Evolutionary conservation across 805 yeast genomes (phyloP).

Genomic region (Myxozyma monticola): DNA sequence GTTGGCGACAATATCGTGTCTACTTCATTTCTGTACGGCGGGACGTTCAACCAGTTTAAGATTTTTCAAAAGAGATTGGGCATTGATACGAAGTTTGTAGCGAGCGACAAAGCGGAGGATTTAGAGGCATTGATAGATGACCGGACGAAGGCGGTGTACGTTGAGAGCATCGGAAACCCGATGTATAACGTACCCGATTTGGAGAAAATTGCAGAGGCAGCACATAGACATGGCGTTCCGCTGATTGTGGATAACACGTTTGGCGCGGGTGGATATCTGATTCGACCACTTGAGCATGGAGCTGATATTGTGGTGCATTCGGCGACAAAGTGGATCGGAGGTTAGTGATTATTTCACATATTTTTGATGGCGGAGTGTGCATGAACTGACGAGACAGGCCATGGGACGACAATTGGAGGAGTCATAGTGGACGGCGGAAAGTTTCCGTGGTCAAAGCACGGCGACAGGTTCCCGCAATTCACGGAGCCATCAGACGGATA

Average conservation of each 20-base stretch:
- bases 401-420: slow-evolving; percentile 94
- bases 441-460: slow-evolving; percentile 85
- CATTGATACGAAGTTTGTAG: slow-evolving; percentile 78
- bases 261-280: slow-evolving; percentile 92
- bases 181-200: slow-evolving; percentile 83
- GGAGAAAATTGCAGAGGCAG: slow-evolving; percentile 67
- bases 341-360: neutral
- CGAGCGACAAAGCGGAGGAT: slow-evolving; percentile 73
- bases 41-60: slow-evolving; percentile 93
- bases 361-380: neutral
- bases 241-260: slow-evolving; percentile 94
- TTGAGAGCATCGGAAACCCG: slow-evolving; percentile 93
- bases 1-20: slow-evolving; percentile 88
- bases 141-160: slow-evolving; percentile 83
- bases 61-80: slow-evolving; percentile 89
- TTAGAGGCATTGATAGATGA: slow-evolving; percentile 74
- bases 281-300: slow-evolving; percentile 82
- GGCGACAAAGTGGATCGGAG: slow-evolving; percentile 97
- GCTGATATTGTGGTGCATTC: slow-evolving; percentile 92
- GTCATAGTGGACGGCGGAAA: slow-evolving; percentile 86
- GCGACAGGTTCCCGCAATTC: slow-evolving; percentile 87
- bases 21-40: slow-evolving; percentile 87
- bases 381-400: slow-evolving; percentile 45
- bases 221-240: slow-evolving; percentile 85
- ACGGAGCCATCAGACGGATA: slow-evolving; percentile 90